Base-by-base conservation (phyloP, 805 yeast species). In the Schwanniomyces polymorphus region DNA sequence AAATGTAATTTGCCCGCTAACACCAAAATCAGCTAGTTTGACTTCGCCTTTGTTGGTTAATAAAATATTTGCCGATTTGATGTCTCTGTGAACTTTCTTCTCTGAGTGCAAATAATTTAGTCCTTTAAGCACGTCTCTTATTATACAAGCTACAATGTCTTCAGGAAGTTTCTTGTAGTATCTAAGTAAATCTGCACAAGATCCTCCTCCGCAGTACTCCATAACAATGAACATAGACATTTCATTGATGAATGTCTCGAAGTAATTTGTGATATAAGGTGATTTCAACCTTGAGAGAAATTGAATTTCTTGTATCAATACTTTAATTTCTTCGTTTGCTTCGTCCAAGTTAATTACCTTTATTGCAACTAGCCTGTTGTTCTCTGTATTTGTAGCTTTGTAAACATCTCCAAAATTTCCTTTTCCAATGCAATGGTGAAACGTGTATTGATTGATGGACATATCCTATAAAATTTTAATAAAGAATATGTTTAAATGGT, bases 201-300 rank as follows among this genome's bases (percentile, higher is more conserved):
- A 88, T 0, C 97, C 97, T 26, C 95, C 97, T 10, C 92, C 97
- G 65, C 98, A 94, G 60, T 80, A 90, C 63, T 92, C 99, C 97
- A 94, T 89, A 5, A 85, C 85, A 41, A 92, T 88, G 86, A 91
- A 91, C 81, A 94, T 81, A 5, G 81, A 76, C 38, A 82, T 81
- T 38, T 82, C 89, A 38, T 75, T 72, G 4, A 86, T 64, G 58
- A 82, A 80, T 0, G 97, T 83, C 41, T 82, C 84, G 56, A 70
- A 75, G 56, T 71, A 71, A 38, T 76, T 74, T 1, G 94, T 89
- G 44, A 94, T 82, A 57, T 79, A 80, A 0, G 79, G 80, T n/a
- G 86, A 81, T 42, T 74, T 74, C 47, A 91, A 65, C 42, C 82
- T 82, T 17, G 88, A 80, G 23, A 94, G 69, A 51, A 91, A 82